Evolutionary conservation across 2,329 filamentous ascomycete species (phyloP), one percentile per base, ranked within the genome.

Genomic region (Coniochaeta ligniaria): DNA sequence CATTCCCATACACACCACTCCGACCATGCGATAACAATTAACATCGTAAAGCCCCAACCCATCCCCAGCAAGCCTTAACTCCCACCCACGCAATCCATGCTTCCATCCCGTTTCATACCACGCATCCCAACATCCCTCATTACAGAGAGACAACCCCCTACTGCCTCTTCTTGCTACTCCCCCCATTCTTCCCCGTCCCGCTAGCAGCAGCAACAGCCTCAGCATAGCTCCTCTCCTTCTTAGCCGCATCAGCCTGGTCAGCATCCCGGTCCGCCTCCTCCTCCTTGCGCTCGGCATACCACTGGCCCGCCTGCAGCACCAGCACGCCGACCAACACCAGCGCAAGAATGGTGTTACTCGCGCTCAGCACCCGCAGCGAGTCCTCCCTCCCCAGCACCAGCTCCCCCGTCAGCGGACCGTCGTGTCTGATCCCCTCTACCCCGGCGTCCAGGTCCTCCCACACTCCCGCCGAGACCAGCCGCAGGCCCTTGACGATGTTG

Each of bases 241-340:
- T 65, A 57, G 59, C 63, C 26, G 35, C 61, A 33, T 38, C 66
- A 20, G 57, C 60, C 58, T 68, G 72, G 60, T 73, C 67, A 63
- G 72, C 79, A 76, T 66, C 81, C 71, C 85, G 85, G 60, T 83
- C 81, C 74, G 97, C 93, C 72, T 93, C 89, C 70, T 83, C 82
- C 75, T 98, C 93, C 78, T 96, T 96, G 72, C 91, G 84, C 83
- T 98, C 93, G 28, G 95, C 95, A 78, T 99, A 99, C 95, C 94
- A 98, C 82, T 98, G 92, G 12, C 95, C 95, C 22, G 92, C 92
- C 84, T 99, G 95, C 70, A 99, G 77, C 36, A 97, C 91, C 65
- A 99, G 74, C 11, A 99, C 91, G 6, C 95, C 95, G 3, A 98
- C 88, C 59, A 99, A 77, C 33, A 99, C 92, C 52, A 99, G 83